Percentiles rank a stretch among this genome's conserved stretches.
Evolutionary conservation across 257 asterid genomes (phyloP).

Genomic region (Echites panduratus): DNA sequence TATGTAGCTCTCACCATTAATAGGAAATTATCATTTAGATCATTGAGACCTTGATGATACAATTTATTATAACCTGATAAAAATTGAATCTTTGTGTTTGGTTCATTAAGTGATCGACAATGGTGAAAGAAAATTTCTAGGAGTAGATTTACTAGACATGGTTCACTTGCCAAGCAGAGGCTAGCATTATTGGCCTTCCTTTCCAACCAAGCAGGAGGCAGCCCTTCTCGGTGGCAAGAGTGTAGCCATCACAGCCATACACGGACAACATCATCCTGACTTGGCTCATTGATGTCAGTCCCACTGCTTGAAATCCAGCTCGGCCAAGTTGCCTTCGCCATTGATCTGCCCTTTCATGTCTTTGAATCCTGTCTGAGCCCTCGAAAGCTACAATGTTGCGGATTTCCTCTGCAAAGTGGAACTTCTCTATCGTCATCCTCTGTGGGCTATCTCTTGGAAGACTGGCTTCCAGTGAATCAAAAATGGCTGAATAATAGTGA

Average conservation of each 20-base stretch:
- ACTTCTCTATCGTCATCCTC: conserved; percentile 45
- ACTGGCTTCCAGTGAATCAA: conserved; percentile 51
- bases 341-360: conserved; percentile 58
- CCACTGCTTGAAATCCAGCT: conserved; percentile 42
- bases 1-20: not conserved
- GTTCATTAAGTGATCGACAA: no score
- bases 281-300: conserved; percentile 34
- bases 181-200: conserved; percentile 60
- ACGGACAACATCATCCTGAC: conserved; percentile 29
- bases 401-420: conserved; percentile 39
- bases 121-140: not conserved
- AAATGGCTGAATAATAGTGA: conserved; percentile 56
- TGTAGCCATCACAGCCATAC: conserved; percentile 45
- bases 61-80: not conserved
- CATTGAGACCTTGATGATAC: not conserved
- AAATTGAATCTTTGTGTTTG: not conserved
- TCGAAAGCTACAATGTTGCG: conserved; percentile 45
- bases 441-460: conserved; percentile 28
- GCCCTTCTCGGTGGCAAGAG: conserved; percentile 42
- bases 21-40: not conserved
- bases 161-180: conserved; percentile 47
- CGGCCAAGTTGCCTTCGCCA: conserved; percentile 59
- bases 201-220: conserved; percentile 67
- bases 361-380: conserved; percentile 45
- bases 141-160: not conserved